Conservation (phyloP, 345 rosid species). For the Populus tremula region DNA sequence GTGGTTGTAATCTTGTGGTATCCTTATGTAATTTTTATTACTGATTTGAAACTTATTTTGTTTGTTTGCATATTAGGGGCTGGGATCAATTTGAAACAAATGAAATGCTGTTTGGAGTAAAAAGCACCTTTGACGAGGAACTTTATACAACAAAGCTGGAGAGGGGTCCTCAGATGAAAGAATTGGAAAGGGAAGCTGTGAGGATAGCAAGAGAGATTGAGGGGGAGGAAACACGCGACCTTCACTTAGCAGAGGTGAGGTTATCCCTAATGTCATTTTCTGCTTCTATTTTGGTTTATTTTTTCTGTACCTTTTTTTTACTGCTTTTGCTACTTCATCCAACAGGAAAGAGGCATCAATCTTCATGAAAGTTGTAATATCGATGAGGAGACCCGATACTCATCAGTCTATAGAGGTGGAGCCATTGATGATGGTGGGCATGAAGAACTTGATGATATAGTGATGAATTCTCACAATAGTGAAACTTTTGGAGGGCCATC, state of each 20-base stretch:
- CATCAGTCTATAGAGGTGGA: conserved; percentile 63
- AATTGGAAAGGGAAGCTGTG: conserved; percentile 69
- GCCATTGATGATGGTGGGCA: conserved; percentile 72
- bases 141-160: conserved; percentile 81
- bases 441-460: conserved; percentile 60
- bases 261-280: conserved; percentile 13
- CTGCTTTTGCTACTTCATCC: conserved; percentile 17
- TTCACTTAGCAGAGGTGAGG: conserved; percentile 87
- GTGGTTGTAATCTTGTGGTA: too few relatives aligned
- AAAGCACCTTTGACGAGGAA: conserved; percentile 86
- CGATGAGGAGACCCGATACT: conserved; percentile 84
- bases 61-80: conserved; percentile 36
- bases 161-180: conserved; percentile 57
- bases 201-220: conserved; percentile 92
- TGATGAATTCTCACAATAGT: conserved; percentile 52
- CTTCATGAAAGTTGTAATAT: conserved; percentile 51
- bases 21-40: background rate
- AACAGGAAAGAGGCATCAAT: conserved; percentile 83
- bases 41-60: background rate
- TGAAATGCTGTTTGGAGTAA: conserved; percentile 73
- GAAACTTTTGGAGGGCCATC: conserved; percentile 60
- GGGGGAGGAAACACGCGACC: conserved; percentile 79
- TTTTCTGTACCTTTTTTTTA: conserved; percentile 5
- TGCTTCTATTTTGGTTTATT: conserved; percentile 6
- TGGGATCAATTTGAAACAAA: conserved; percentile 94